These are phyloP conservation scores for cucumber (Cucumis sativus) DNA, from an alignment of 306 rosid genomes.

Conservation along the genomic window Cucumber_9930_V3 NC_026657.2:2304001-2304500, in stretches of 20 bases:
- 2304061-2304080: neutral
- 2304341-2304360: constrained; percentile 20
- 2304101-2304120: constrained; percentile 39
- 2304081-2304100: constrained; percentile 17
- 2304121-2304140: constrained; percentile 37
- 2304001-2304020: constrained; percentile 84
- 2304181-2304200: neutral
- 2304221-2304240: constrained; percentile 77
- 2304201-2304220: constrained; percentile 15
- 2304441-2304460: constrained; percentile 9
- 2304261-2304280: constrained; percentile 33
- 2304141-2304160: constrained; percentile 38
- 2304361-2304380: constrained; percentile 27
- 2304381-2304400: constrained; percentile 1
- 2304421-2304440: neutral
- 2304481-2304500: constrained; percentile 11
- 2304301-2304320: constrained; percentile 10
- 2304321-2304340: constrained; percentile 27
- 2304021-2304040: constrained; percentile 21
- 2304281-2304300: constrained; percentile 12
- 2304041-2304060: constrained; percentile 25
- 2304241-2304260: constrained; percentile 67
- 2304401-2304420: constrained; percentile 10
- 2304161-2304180: constrained; percentile 15
- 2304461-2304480: constrained; percentile 17